phyloP scores from a whole-genome alignment of 164 flowering plant genomes.

The Aristolochia contorta region DNA sequence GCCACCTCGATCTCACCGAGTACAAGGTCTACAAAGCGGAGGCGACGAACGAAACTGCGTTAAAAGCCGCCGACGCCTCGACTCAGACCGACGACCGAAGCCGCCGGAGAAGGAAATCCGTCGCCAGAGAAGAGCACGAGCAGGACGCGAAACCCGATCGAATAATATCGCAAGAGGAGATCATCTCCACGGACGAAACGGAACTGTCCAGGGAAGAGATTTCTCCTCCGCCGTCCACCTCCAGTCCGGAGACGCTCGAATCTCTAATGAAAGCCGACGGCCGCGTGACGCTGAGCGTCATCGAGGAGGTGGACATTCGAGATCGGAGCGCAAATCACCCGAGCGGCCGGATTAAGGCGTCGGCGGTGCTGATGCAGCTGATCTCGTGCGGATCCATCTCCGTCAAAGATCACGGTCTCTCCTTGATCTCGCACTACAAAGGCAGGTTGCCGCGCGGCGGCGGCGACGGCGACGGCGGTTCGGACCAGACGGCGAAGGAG shows the following conservation, averaged over 20 bases:
- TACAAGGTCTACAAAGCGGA: conserved; percentile 66
- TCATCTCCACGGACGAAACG: conserved; percentile 15
- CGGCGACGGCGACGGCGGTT: conserved; percentile 25
- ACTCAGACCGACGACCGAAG: conserved; percentile 73
- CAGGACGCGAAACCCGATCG: conserved; percentile 3
- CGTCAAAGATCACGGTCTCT: conserved; percentile 48
- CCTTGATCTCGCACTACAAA: conserved; percentile 47
- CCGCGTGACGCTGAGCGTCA: conserved; percentile 19
- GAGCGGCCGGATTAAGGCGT: conserved; percentile 45
- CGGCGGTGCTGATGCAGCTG: conserved; percentile 77
- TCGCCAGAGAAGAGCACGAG: conserved; percentile 16
- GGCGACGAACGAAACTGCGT: conserved; percentile 17
- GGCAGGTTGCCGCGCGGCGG: conserved; percentile 42
- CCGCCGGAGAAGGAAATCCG: conserved; percentile 20
- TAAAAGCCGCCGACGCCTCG: conserved; percentile 60
- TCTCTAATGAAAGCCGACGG: conserved; percentile 66
- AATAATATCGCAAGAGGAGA: conserved; percentile 1
- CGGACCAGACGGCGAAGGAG: conserved; percentile 12
- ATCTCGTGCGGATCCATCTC: conserved; percentile 81
- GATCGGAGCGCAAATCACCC: conserved; percentile 28
- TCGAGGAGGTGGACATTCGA: conserved; percentile 12
- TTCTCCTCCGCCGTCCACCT: conserved; percentile 85
- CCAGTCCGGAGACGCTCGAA: conserved; percentile 76
- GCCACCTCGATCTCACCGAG: conserved; percentile 59
- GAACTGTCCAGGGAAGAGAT: conserved; percentile 67